Evolutionary conservation across 495 filamentous ascomycete genomes (phyloP).

Genomic region (Penicillium canariense): DNA sequence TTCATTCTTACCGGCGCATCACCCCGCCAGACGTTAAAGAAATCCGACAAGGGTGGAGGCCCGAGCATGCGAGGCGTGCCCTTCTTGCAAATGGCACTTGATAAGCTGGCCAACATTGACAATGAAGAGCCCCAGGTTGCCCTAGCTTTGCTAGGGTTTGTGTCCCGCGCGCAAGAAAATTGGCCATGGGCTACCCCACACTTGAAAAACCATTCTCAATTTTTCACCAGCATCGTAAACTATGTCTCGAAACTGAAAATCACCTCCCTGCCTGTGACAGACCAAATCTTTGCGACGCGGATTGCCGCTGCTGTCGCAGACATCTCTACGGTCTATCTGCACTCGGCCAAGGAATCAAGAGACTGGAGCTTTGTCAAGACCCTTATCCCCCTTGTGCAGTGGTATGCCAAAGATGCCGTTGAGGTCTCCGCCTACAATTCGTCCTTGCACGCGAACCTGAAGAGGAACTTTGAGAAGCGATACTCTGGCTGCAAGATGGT

Average conservation of each 20-base stretch:
- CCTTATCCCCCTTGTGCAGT: slow-evolving; percentile 70
- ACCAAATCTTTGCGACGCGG: slow-evolving; percentile 57
- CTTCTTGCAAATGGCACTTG: slow-evolving; percentile 72
- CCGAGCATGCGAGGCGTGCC: slow-evolving; percentile 52
- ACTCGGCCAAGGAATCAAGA: slow-evolving; percentile 72
- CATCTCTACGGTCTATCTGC: slow-evolving; percentile 87
- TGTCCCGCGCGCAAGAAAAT: slow-evolving; percentile 79
- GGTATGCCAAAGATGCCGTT: slow-evolving; percentile 72
- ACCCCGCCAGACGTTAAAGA: slow-evolving; percentile 67
- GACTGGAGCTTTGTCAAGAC: slow-evolving; percentile 62
- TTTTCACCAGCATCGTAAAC: slow-evolving; percentile 64
- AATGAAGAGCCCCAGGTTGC: slow-evolving; percentile 58
- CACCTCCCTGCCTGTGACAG: slow-evolving; percentile 40
- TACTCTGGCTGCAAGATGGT: slow-evolving; percentile 67
- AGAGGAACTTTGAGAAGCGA: slow-evolving; percentile 75
- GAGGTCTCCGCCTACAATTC: slow-evolving; percentile 73
- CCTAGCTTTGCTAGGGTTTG: slow-evolving; percentile 78
- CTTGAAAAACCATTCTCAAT: slow-evolving; percentile 67
- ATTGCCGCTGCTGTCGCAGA: slow-evolving; percentile 82
- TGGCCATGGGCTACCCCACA: slow-evolving; percentile 89
- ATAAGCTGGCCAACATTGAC: slow-evolving; percentile 66
- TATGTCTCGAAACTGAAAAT: slow-evolving; percentile 63
- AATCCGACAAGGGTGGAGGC: slow-evolving; percentile 38
- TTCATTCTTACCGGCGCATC: slow-evolving; percentile 87
- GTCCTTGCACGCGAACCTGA: slow-evolving; percentile 80